Percentiles rank a stretch among this genome's conserved stretches.
phyloP scores from a whole-genome alignment of 1,284 basidiomycete genomes.

The Melampsora occidentalis region DNA sequence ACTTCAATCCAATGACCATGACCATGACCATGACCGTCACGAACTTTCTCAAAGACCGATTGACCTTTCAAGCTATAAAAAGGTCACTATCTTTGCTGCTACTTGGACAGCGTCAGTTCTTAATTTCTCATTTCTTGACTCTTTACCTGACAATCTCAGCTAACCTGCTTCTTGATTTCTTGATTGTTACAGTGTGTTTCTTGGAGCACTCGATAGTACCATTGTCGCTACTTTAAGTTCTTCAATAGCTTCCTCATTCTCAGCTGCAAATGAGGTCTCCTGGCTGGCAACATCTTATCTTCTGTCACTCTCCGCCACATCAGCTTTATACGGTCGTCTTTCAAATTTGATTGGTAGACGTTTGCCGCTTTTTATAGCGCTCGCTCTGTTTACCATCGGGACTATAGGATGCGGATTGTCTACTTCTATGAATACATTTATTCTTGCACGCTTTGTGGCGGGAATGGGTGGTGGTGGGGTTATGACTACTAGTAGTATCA shows the following conservation, averaged over 20 bases:
- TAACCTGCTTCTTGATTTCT: neutral
- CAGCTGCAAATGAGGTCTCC: slow-evolving; percentile 50
- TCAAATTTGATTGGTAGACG: slow-evolving; percentile 52
- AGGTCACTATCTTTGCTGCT: neutral
- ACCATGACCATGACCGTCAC: neutral
- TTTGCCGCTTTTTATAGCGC: slow-evolving; percentile 48
- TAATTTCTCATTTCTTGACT: neutral
- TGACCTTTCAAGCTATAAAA: neutral
- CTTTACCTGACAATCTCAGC: no score
- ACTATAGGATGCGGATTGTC: slow-evolving; percentile 31
- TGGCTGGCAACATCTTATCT: slow-evolving; percentile 53
- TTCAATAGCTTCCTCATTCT: slow-evolving; percentile 51
- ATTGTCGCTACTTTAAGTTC: slow-evolving; percentile 53
- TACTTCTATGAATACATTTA: slow-evolving; percentile 8
- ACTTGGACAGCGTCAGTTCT: slow-evolving; percentile 8
- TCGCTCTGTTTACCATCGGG: slow-evolving; percentile 43
- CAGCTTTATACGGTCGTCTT: slow-evolving; percentile 52
- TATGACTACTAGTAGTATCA: slow-evolving; percentile 48
- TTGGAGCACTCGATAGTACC: slow-evolving; percentile 46
- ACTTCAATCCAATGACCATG: no score
- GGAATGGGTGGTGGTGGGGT: slow-evolving; percentile 45
- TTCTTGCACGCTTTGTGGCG: slow-evolving; percentile 17
- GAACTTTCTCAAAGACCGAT: neutral
- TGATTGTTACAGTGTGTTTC: slow-evolving; percentile 24
- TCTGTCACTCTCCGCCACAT: slow-evolving; percentile 51